Evolutionary conservation across 2,329 filamentous ascomycete genomes (phyloP).

Genomic region (Aspergillus uvarum): DNA sequence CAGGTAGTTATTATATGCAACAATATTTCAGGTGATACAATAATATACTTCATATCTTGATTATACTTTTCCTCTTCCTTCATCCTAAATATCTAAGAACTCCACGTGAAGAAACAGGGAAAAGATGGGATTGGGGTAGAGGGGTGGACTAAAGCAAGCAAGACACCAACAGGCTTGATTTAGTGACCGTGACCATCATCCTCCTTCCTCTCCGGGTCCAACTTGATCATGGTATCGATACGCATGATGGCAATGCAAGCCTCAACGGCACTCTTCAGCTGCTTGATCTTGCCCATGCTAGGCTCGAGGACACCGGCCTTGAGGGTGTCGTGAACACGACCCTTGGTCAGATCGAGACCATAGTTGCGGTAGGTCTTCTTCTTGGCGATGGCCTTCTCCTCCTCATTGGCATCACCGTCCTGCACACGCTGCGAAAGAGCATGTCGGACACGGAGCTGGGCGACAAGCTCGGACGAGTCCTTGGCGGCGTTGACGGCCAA

Average conservation of each 20-base stretch:
- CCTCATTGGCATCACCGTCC: constrained; percentile 72
- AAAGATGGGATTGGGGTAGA: not conserved
- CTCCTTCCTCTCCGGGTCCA: constrained; percentile 83
- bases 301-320: constrained; percentile 96
- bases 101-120: not conserved
- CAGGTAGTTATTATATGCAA: too few relatives aligned
- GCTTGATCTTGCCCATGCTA: constrained; percentile 96
- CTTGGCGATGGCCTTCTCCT: constrained; percentile 84
- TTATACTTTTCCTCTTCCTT: constrained; percentile 20
- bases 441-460: constrained; percentile 90
- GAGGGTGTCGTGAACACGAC: constrained; percentile 87
- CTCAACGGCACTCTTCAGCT: constrained; percentile 97
- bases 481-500: constrained; percentile 96
- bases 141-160: constrained; percentile 1
- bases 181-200: constrained; percentile 87
- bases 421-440: constrained; percentile 89
- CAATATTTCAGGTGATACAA: not conserved
- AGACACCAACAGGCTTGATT: constrained; percentile 14
- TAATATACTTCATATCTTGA: constrained; percentile 19
- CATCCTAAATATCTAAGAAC: constrained; percentile 6
- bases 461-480: constrained; percentile 91
- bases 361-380: constrained; percentile 99
- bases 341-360: constrained; percentile 83
- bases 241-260: constrained; percentile 99
- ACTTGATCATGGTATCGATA: constrained; percentile 97